Base-by-base conservation (phyloP, 176 grass and related monocot species). In the Aegilops umbellulata region DNA sequence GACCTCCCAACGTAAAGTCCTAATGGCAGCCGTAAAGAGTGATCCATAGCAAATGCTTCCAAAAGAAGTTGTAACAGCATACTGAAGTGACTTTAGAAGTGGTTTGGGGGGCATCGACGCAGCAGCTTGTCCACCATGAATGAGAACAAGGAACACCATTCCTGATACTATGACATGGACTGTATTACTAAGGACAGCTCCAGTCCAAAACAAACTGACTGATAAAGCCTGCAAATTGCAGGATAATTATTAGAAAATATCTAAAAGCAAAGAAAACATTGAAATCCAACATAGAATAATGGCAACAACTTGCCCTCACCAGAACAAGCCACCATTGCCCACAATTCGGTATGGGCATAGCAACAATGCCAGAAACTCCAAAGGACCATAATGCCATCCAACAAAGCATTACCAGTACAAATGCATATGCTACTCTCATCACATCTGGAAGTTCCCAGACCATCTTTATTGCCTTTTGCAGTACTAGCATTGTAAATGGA, bases 11-110 rank as follows among this genome's bases (percentile, higher is more conserved):
- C 97, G 94, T 49, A 98, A 58, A 81, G 97, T 95, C 84, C 97
- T 94, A 71, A 98, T 98, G 71, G 93, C 93, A 90, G 97, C 97
- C 7, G 97, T 98, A 82, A 98, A 98, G 61, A 98, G 93, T 57
- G 97, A 98, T 65, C 97, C 97, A 77, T 98, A 98, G 88, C 97
- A 98, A 92, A 98, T 98, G 72, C 97, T 98, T 77, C 97, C 97
- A 72, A 98, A 98, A 49, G 91, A 95, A 82, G 92, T 98, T 16
- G 93, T 98, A 60, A 96, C 77, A 82, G 97, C 94, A 76, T 94
- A 92, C 41, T 86, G 91, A 58, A 98, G 79, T 23, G 92, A 91
- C 71, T 91, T 98, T 34, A 94, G 38, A 81, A 98, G 74, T 64
- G 97, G 92, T 60, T 96, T 98, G 57, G 90, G 84, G 69, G 97